phyloP scores from a whole-genome alignment of 164 flowering plant species.

The Vitis cinerea region DNA sequence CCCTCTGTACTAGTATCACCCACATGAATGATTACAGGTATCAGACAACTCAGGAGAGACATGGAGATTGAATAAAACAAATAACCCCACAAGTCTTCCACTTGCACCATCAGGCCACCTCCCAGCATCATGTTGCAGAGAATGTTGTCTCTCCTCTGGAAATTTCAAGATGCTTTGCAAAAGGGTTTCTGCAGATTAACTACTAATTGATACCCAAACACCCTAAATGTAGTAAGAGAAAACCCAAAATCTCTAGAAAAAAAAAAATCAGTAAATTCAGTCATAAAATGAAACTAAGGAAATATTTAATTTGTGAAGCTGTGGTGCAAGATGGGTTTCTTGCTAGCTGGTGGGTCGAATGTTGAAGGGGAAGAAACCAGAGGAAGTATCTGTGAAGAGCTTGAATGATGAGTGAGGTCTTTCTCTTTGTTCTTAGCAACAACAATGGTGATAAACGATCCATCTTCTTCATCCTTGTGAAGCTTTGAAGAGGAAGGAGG shows the following conservation, averaged over 20 bases:
- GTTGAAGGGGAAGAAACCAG: constrained; percentile 25
- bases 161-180: constrained; percentile 7
- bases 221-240: neutral
- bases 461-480: constrained; percentile 25
- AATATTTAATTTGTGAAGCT: neutral
- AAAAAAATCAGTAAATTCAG: neutral
- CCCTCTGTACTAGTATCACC: constrained; percentile 12
- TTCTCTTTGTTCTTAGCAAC: constrained; percentile 24
- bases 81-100: constrained; percentile 20
- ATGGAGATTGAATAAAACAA: constrained; percentile 28
- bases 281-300: too few relatives aligned
- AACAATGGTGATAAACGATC: constrained; percentile 28
- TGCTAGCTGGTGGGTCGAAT: constrained; percentile 13
- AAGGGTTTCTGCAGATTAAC: neutral
- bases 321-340: constrained; percentile 6
- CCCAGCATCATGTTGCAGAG: constrained; percentile 15
- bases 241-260: neutral
- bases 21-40: constrained; percentile 24
- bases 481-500: constrained; percentile 4
- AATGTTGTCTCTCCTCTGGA: constrained; percentile 7
- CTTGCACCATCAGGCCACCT: constrained; percentile 17
- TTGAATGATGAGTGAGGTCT: constrained; percentile 20
- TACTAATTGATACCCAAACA: constrained; percentile 2
- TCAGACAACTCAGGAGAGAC: constrained; percentile 21
- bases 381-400: constrained; percentile 31